Evolutionary conservation across 345 rosid species (phyloP).

Genomic region (Arabidopsis arenosa): DNA sequence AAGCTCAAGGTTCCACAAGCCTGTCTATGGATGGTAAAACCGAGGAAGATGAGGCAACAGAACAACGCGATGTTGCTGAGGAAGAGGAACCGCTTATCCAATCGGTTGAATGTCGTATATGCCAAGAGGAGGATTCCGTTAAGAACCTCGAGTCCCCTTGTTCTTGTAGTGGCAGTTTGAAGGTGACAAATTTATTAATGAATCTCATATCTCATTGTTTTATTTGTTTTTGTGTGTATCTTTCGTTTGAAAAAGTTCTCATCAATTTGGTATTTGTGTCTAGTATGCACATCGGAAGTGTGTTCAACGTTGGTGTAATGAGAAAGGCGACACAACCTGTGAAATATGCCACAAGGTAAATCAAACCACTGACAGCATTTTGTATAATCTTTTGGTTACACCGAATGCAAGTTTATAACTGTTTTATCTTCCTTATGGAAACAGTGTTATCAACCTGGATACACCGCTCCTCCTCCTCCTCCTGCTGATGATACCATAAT

Average conservation of each 20-base stretch:
- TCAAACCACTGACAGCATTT: not conserved
- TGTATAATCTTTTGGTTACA: slow-evolving; percentile 8
- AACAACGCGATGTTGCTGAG: slow-evolving; percentile 46
- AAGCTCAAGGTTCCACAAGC: slow-evolving; percentile 42
- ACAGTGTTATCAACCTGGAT: slow-evolving; percentile 86
- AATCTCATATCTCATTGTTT: not conserved
- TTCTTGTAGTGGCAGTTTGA: slow-evolving; percentile 94
- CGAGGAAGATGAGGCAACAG: slow-evolving; percentile 36
- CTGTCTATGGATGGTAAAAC: slow-evolving; percentile 40
- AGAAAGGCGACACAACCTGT: slow-evolving; percentile 90
- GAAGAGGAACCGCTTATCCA: slow-evolving; percentile 78
- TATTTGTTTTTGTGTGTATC: not conserved
- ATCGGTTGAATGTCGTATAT: slow-evolving; percentile 87
- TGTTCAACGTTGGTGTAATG: slow-evolving; percentile 97
- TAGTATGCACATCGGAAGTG: slow-evolving; percentile 99
- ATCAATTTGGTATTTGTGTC: not conserved
- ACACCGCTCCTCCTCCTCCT: slow-evolving; percentile 74
- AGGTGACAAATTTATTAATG: slow-evolving; percentile 53
- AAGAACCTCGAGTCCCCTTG: slow-evolving; percentile 90
- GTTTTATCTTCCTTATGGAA: slow-evolving; percentile 11
- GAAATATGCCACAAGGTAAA: slow-evolving; percentile 96
- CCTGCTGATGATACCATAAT: slow-evolving; percentile 70
- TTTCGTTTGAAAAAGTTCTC: not conserved
- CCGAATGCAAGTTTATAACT: not conserved
- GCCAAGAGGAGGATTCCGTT: slow-evolving; percentile 92